These are phyloP conservation scores for Actinidia chinensis DNA, from an alignment of 179 eudicot genomes.

Conservation along the genomic window DNA sequence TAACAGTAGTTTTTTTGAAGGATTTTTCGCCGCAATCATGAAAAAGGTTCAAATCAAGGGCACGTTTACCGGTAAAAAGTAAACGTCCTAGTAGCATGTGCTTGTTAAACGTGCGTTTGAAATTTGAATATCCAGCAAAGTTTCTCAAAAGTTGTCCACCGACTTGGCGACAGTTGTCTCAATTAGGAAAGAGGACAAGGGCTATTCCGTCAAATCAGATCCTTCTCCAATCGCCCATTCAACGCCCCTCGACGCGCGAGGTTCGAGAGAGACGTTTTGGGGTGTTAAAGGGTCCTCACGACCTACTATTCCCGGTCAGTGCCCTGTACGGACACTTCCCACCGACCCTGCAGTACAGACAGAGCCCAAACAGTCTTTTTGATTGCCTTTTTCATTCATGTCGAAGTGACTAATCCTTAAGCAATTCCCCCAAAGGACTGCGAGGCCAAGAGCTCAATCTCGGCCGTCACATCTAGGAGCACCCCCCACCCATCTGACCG, in stretches of 20 bases:
- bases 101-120: too few species aligned
- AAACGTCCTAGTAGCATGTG: too few species aligned
- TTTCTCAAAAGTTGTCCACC: too few species aligned
- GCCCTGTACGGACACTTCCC: not conserved
- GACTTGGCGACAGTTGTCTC: too few species aligned
- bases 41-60: too few species aligned
- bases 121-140: too few species aligned
- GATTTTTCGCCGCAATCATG: too few species aligned
- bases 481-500: too few species aligned
- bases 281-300: not conserved
- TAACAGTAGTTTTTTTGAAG: too few species aligned
- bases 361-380: conserved; percentile 11
- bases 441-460: not conserved
- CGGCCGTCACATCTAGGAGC: not conserved
- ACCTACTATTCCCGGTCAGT: conserved; percentile 18
- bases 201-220: conserved; percentile 1
- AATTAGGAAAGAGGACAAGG: not conserved
- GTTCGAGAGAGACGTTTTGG: not conserved
- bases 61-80: too few species aligned
- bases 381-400: not conserved
- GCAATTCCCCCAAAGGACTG: conserved; percentile 8
- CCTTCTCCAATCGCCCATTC: not conserved
- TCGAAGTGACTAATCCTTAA: conserved; percentile 28
- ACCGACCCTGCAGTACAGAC: not conserved
- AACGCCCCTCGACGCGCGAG: not conserved